A percentile compares a stretch with the other conserved stretches of the same genome.
Evolutionary conservation across 345 rosid genomes (phyloP).

Genomic region (Brassica cretica): DNA sequence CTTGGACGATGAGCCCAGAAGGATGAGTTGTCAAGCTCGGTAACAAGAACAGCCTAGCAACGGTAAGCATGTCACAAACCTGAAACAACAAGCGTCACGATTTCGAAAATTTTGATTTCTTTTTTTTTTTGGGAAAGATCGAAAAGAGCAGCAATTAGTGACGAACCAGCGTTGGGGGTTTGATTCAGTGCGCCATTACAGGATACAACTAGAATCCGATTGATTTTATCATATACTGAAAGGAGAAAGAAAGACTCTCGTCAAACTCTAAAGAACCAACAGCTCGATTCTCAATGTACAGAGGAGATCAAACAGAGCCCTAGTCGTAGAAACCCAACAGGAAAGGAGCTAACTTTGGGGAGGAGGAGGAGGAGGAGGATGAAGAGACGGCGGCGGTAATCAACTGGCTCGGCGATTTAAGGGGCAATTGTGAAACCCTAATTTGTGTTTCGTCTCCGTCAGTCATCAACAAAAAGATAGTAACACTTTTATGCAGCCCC

Average conservation of each 20-base stretch:
- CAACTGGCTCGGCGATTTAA: slow-evolving; percentile 30
- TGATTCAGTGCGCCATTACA: slow-evolving; percentile 86
- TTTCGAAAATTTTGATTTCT: background rate
- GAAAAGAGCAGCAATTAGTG: slow-evolving; percentile 16
- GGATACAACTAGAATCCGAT: slow-evolving; percentile 50
- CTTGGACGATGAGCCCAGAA: slow-evolving; percentile 77
- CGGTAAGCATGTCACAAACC: slow-evolving; percentile 86
- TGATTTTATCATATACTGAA: slow-evolving; percentile 59
- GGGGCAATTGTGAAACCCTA: slow-evolving; percentile 39
- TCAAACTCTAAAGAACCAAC: slow-evolving; percentile 3
- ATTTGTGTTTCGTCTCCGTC: slow-evolving; percentile 2
- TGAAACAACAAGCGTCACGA: slow-evolving; percentile 36
- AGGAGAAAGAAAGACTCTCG: background rate
- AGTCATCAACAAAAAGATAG: slow-evolving; percentile 3
- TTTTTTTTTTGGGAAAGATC: background rate
- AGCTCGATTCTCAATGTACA: background rate
- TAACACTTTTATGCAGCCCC: background rate
- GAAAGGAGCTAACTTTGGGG: slow-evolving; percentile 51
- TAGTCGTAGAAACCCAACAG: background rate
- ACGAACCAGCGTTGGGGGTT: slow-evolving; percentile 53
- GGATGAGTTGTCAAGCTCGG: slow-evolving; percentile 80
- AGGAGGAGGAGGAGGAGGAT: slow-evolving; percentile 28
- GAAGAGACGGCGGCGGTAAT: slow-evolving; percentile 1
- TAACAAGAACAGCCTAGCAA: slow-evolving; percentile 77
- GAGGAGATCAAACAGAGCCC: background rate